Conservation (phyloP, 139 green algal species). For the Chlorella sp. region DNA sequence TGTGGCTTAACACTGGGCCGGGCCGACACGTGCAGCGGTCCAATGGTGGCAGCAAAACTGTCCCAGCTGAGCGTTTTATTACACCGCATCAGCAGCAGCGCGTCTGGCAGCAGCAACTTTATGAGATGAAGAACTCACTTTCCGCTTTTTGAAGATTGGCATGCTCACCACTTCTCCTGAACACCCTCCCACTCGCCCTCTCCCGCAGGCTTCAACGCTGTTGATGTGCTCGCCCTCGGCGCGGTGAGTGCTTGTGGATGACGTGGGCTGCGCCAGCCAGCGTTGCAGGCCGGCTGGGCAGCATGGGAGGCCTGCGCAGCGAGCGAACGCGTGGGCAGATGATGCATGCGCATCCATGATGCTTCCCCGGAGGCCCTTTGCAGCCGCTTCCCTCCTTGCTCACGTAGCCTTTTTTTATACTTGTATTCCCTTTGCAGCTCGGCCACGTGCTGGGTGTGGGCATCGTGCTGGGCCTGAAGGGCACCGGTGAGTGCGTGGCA, state of each 20-base stretch:
- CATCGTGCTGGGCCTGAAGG: conserved; percentile 70
- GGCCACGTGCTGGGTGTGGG: conserved; percentile 70
- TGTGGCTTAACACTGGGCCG: too few species aligned
- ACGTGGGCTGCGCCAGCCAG: background rate
- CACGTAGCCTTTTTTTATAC: too few species aligned
- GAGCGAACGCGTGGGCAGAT: background rate
- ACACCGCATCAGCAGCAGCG: background rate
- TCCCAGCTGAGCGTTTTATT: too few species aligned
- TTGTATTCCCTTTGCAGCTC: conserved; percentile 17
- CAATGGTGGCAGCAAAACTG: too few species aligned
- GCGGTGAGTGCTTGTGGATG: conserved; percentile 31
- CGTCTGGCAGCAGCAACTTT: background rate
- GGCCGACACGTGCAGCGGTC: too few species aligned
- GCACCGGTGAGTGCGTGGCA: background rate
- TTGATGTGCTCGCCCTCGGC: conserved; percentile 88
- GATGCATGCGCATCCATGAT: background rate
- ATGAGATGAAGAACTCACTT: too few species aligned
- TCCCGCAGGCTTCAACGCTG: conserved; percentile 86
- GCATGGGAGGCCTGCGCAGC: background rate
- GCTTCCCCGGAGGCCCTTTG: background rate
- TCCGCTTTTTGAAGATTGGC: too few species aligned
- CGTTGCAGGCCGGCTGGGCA: background rate
- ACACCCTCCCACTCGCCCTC: too few species aligned
- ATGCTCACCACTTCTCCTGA: too few species aligned
- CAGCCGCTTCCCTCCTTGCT: too few species aligned